Evolutionary conservation across 305 asterid species (phyloP), one percentile per base, ranked within the genome.

Genomic region (Fraxinus paxiana): DNA sequence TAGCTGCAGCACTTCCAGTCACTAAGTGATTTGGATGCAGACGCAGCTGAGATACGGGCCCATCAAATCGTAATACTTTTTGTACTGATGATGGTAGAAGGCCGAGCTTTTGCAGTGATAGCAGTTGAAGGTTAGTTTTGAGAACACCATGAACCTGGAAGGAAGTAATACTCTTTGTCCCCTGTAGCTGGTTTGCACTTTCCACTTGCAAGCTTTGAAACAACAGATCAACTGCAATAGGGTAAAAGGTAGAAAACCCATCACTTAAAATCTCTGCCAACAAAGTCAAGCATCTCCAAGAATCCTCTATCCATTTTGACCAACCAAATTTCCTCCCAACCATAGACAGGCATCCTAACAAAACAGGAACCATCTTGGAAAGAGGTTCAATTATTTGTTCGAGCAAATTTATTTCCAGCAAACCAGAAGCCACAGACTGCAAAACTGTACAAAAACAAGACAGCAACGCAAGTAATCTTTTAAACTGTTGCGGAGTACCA

Each of bases 241-340:
- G 91, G 85, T 93, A 94, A 86, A 91, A 96, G 28, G 84, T 83
- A 81, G 98, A 88, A 91, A 96, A 96, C 84, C 91, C 89, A 78
- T 91, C 98, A 46, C 98, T 87, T 81, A 94, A 87, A 84, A 96
- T 94, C 89, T 96, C 99, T 56, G 99, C 99, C 87, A 96, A 91
- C 92, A 96, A 88, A 79, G 99, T 96, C 93, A 94, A 92, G 90
- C 99, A 94, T 90, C 90, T 93, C 99, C 99, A 96, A 71, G 97
- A 93, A 91, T 96, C 96, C 87, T 90, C 98, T 73, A 92, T 90
- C 99, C 99, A 96, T 87, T 87, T 89, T 38, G 96, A 93, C 98
- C 98, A 96, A 56, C 98, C 98, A 87, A 88, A 96, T 90, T 91
- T 96, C 87, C 89, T 93, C 78, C 99, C 99, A 56, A 96, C 81